Evolutionary conservation across 352 stramenopile genomes (phyloP).

Genomic region (Phytophthora podocarpi): DNA sequence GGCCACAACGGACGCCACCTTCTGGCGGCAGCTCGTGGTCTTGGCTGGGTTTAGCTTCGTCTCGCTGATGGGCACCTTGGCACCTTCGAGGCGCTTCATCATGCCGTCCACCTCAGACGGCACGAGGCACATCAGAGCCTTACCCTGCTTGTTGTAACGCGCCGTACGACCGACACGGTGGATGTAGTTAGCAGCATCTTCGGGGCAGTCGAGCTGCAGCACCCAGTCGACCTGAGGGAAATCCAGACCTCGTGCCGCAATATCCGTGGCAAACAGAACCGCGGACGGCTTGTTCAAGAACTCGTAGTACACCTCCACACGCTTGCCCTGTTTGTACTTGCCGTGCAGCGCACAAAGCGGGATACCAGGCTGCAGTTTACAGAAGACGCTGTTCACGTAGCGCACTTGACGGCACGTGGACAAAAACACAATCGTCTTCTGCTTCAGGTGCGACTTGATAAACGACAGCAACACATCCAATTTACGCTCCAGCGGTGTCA

Average conservation of each 20-base stretch:
- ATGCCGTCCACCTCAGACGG: conserved; percentile 93
- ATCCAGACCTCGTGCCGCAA: conserved; percentile 97
- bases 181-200: conserved; percentile 98
- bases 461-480: conserved; percentile 98
- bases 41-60: conserved; percentile 97
- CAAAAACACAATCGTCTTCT: conserved; percentile 99
- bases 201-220: conserved; percentile 96
- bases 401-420: conserved; percentile 97
- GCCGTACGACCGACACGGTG: conserved; percentile 97
- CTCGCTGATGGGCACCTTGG: conserved; percentile 96
- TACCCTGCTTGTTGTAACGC: conserved; percentile 94
- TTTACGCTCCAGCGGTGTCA: conserved; percentile 96
- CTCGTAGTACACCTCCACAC: conserved; percentile 99
- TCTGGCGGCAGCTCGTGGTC: conserved; percentile 92
- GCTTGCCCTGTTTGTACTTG: conserved; percentile 98
- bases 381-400: conserved; percentile 96
- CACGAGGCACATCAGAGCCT: conserved; percentile 92
- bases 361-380: conserved; percentile 96
- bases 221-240: conserved; percentile 99
- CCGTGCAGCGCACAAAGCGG: conserved; percentile 97
- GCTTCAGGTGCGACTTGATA: conserved; percentile 98
- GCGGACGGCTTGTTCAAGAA: conserved; percentile 94
- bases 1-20: conserved; percentile 92
- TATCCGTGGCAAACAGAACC: conserved; percentile 98
- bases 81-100: conserved; percentile 81